A percentile compares a stretch with the other conserved stretches of the same genome.
phyloP scores from a whole-genome alignment of 768 basidiomycete species.

The Kondoa subrosea region DNA sequence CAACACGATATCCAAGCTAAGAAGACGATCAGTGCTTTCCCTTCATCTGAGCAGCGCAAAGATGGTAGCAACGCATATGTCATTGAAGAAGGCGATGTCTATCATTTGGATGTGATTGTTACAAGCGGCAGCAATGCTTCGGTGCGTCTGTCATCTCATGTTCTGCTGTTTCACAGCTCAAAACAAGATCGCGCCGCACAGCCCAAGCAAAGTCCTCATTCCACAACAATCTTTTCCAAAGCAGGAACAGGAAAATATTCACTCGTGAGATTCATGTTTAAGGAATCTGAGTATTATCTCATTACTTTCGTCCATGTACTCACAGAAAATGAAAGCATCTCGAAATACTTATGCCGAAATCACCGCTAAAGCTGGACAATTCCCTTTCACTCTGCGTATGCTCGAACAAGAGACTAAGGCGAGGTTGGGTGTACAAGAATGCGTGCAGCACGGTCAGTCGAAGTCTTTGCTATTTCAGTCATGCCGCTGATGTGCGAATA shows the following conservation, averaged over 20 bases:
- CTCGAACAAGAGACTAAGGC: constrained; percentile 93
- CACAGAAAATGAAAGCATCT: constrained; percentile 78
- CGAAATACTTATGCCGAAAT: constrained; percentile 93
- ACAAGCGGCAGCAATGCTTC: constrained; percentile 58
- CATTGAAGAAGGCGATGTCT: constrained; percentile 86
- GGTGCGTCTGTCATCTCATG: constrained; percentile 6
- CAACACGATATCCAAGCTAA: constrained; percentile 87
- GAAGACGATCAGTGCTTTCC: constrained; percentile 61
- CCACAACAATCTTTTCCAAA: constrained; percentile 78
- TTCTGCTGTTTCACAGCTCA: constrained; percentile 1
- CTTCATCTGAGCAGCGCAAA: constrained; percentile 57
- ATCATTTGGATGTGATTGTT: constrained; percentile 79
- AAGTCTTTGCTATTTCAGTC: constrained; percentile 81
- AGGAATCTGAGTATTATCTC: background rate
- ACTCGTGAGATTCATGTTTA: constrained; percentile 33
- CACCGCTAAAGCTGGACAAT: constrained; percentile 91
- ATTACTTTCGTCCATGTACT: background rate
- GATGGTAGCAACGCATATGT: constrained; percentile 61
- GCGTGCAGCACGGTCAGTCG: constrained; percentile 82
- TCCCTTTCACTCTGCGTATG: constrained; percentile 89
- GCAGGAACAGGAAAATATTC: constrained; percentile 59
- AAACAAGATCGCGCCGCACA: background rate
- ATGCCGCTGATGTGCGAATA: background rate
- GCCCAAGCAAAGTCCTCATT: constrained; percentile 54
- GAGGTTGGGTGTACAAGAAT: constrained; percentile 86